Evolutionary conservation across 208 protist genomes (phyloP), one percentile per base, ranked within the genome.

Genomic region (Sergeia podlipaevii): DNA sequence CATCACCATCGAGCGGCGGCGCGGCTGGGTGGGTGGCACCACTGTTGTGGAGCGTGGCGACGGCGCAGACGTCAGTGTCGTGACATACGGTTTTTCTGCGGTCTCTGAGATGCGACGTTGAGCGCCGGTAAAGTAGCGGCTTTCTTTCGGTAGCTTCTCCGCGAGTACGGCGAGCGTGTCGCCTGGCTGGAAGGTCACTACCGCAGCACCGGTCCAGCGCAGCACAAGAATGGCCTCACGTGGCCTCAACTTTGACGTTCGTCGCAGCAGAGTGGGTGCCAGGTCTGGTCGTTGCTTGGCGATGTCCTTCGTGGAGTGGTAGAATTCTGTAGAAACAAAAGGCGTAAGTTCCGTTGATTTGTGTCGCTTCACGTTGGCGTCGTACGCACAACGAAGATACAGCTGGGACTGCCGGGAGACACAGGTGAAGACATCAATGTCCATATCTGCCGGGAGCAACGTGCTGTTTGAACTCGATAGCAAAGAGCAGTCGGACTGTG

Each of bases 351-450:
- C 65, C 0, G 61, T 71, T 32, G 59, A 34, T 34, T 60, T 57
- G 41, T 75, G 75, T 3, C 70, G 75, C 27, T 54, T 60, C 60
- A 65, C 27, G 0, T 64, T 78, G 11, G 66, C 60, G 44, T 82
- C 75, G 60, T 75, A 62, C 41, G 66, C 70, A 48, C 75, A 82
- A 15, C 70, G 64, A 33, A 78, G 41, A 57, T 82, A 82, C 15
- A 82, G 50, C 70, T 78, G 75, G 26, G 29, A 46, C 59, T 77
- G 69, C 36, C 51, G 65, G 15, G 60, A 75, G 34, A 78, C 53
- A 50, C 70, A 82, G 8, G 75, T 78, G 75, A 78, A 82, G 18
- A 70, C 65, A 52, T 82, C 75, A 51, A 82, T 68, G 58, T 73
- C 46, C 21, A 58, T 52, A 33, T 63, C 56, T 4, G 58, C 59